phyloP scores from a whole-genome alignment of 179 eudicot species.

The Amaranthus tricolor region DNA sequence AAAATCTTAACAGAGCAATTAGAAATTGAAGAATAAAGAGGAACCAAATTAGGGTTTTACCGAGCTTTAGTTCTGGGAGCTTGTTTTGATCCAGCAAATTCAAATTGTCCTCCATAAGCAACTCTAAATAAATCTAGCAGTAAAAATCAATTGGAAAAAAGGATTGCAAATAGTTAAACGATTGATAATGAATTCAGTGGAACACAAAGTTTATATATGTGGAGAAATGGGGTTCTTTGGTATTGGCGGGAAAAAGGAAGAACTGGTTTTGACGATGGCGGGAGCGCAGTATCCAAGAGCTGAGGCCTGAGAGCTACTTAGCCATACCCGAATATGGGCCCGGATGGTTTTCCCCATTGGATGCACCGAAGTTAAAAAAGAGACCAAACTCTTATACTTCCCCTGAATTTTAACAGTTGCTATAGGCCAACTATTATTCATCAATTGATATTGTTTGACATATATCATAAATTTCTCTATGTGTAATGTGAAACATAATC shows the following conservation, averaged over 20 bases:
- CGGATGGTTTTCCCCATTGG: too few species aligned
- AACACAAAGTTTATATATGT: not conserved
- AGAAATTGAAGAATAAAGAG: not conserved
- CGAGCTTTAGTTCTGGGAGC: constrained; percentile 78
- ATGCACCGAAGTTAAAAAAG: too few species aligned
- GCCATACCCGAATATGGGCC: too few species aligned
- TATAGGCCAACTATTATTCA: too few species aligned
- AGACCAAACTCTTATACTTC: too few species aligned
- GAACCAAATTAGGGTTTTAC: constrained; percentile 31
- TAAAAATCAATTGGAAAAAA: not conserved
- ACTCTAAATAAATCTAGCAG: not conserved
- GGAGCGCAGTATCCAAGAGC: too few species aligned
- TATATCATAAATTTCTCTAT: too few species aligned
- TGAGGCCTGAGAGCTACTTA: too few species aligned
- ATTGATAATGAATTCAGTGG: not conserved
- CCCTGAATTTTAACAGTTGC: too few species aligned
- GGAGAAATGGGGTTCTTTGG: not conserved
- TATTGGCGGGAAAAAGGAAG: constrained; percentile 14
- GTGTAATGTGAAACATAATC: too few species aligned
- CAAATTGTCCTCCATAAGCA: constrained; percentile 48
- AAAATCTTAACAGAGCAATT: not conserved
- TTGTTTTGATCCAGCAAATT: constrained; percentile 54
- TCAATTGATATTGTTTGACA: too few species aligned
- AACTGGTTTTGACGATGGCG: not conserved
- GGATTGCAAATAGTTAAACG: not conserved